Conservation (phyloP, 2,329 filamentous ascomycete genomes). For the Apiospora koreana region DNA sequence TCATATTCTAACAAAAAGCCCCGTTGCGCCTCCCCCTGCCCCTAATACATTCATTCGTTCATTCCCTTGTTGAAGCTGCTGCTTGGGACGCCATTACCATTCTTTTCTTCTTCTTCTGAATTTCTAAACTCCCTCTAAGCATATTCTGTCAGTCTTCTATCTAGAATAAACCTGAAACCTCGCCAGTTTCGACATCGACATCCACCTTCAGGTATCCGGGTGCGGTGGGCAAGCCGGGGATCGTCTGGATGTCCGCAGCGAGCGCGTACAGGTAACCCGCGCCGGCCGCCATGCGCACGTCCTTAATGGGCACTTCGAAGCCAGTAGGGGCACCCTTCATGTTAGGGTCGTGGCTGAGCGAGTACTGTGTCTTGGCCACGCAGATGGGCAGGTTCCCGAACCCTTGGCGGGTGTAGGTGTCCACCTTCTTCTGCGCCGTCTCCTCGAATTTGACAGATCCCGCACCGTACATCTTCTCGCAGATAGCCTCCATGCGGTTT, state of each 20-base stretch:
- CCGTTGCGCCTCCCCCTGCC: neutral
- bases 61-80: conserved; percentile 6
- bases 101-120: neutral
- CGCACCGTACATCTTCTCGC: conserved; percentile 92
- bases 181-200: conserved; percentile 77
- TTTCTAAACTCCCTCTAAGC: neutral
- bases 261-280: conserved; percentile 89
- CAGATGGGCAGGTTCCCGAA: conserved; percentile 94
- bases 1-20: neutral
- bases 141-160: neutral
- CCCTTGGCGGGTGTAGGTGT: conserved; percentile 89
- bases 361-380: conserved; percentile 98
- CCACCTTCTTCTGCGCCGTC: conserved; percentile 92
- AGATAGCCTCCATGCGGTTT: conserved; percentile 88
- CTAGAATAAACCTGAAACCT: conserved; percentile 89
- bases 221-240: conserved; percentile 91
- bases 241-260: conserved; percentile 97
- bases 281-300: conserved; percentile 91
- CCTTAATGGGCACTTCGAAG: conserved; percentile 91
- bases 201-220: conserved; percentile 96
- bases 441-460: conserved; percentile 89
- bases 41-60: neutral
- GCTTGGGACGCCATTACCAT: neutral
- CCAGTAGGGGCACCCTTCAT: conserved; percentile 94
- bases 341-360: conserved; percentile 86